Evolutionary conservation across 2,329 filamentous ascomycete genomes (phyloP).

Genomic region (Dendryphion nanum): DNA sequence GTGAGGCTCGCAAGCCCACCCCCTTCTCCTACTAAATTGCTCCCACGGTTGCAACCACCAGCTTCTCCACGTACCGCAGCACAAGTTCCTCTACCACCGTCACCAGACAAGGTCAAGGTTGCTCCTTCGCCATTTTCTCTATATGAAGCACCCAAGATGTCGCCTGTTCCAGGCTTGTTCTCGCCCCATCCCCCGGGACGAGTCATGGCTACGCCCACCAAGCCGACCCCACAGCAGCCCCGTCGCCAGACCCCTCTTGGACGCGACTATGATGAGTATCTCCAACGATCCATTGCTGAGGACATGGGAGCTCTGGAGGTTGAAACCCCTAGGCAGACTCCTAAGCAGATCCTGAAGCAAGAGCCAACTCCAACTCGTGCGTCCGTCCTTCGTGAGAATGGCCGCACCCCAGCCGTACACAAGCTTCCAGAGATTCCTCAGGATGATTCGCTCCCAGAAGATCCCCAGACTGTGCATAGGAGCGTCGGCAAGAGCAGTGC

Average conservation of each 20-base stretch:
- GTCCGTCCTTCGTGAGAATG: constrained; percentile 20
- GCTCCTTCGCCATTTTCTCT: neutral
- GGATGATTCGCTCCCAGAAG: too few species aligned
- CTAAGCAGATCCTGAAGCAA: constrained; percentile 18
- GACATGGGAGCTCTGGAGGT: constrained; percentile 42
- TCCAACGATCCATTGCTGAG: constrained; percentile 48
- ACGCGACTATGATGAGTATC: constrained; percentile 44
- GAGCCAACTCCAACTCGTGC: constrained; percentile 32
- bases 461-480: too few species aligned
- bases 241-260: constrained; percentile 34
- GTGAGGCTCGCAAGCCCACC: constrained; percentile 35
- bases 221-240: constrained; percentile 30
- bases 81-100: constrained; percentile 46
- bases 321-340: constrained; percentile 9
- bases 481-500: too few species aligned
- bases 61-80: constrained; percentile 42
- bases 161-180: constrained; percentile 31
- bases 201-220: constrained; percentile 28
- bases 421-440: too few species aligned
- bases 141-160: constrained; percentile 29
- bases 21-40: constrained; percentile 45
- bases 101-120: constrained; percentile 41
- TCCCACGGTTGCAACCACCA: constrained; percentile 26
- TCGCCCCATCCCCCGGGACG: constrained; percentile 28
- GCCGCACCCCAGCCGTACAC: too few species aligned